Percentiles rank a stretch among this genome's conserved stretches.
These are phyloP conservation scores for Pseudonitzschia delicatissima DNA, from an alignment of 108 stramenopile genomes.

Conservation along the genomic window DNA sequence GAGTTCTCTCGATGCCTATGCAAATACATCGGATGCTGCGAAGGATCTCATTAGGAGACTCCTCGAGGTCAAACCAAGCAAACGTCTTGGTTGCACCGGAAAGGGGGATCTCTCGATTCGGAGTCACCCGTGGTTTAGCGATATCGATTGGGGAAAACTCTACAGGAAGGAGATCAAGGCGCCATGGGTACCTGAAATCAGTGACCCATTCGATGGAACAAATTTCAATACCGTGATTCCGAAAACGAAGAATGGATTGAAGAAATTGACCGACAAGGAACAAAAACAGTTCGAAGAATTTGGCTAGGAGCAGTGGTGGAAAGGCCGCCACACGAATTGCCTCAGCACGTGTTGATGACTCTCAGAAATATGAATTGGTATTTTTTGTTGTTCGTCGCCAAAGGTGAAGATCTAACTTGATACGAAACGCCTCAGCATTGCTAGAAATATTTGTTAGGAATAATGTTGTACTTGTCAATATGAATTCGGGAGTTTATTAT, in stretches of 20 bases:
- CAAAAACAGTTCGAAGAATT: not conserved
- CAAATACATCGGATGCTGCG: constrained; percentile 23
- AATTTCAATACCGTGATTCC: constrained; percentile 48
- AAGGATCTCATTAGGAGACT: constrained; percentile 46
- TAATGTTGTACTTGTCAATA: too few relatives aligned
- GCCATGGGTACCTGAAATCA: constrained; percentile 87
- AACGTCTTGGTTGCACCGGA: constrained; percentile 55
- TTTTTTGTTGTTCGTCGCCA: too few relatives aligned
- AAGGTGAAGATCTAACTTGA: too few relatives aligned
- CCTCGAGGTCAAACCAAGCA: constrained; percentile 43
- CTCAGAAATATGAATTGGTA: too few relatives aligned
- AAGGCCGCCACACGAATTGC: too few relatives aligned
- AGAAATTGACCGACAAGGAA: constrained; percentile 15
- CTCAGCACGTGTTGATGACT: too few relatives aligned
- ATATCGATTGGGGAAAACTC: constrained; percentile 69
- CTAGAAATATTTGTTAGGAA: too few relatives aligned
- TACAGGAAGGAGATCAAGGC: constrained; percentile 60
- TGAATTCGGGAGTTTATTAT: too few relatives aligned
- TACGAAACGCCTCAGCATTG: too few relatives aligned
- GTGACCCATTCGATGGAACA: not conserved
- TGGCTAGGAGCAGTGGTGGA: too few relatives aligned
- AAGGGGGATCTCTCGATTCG: constrained; percentile 54
- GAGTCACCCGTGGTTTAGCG: constrained; percentile 70
- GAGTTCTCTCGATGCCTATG: not conserved
- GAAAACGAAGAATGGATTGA: not conserved